These are phyloP conservation scores for Aspergillus baeticus DNA, from an alignment of 495 filamentous ascomycete species.

Conservation along the genomic window DNA sequence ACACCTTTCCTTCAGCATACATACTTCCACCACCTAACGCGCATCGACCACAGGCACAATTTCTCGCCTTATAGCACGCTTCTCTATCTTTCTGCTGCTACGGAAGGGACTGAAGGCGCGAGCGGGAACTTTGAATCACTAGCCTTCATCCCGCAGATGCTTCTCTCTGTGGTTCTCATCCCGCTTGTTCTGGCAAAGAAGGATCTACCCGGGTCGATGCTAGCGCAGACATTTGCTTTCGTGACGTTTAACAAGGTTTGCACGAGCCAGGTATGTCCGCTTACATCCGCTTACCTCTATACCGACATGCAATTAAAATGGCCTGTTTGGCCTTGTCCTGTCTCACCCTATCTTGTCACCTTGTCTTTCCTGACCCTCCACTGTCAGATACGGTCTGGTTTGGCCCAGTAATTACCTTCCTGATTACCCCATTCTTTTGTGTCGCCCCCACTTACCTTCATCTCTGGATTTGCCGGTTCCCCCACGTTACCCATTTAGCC, in stretches of 20 bases:
- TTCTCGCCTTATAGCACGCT: constrained; percentile 95
- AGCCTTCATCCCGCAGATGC: constrained; percentile 84
- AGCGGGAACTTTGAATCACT: constrained; percentile 64
- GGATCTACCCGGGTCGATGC: constrained; percentile 79
- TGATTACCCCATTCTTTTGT: no score
- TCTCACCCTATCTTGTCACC: no score
- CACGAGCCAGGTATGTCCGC: constrained; percentile 80
- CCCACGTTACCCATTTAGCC: no score
- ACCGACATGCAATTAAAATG: no score
- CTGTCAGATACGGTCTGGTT: neutral
- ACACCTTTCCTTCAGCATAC: constrained; percentile 80
- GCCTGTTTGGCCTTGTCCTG: neutral
- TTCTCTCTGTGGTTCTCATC: constrained; percentile 72
- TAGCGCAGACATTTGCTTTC: constrained; percentile 98
- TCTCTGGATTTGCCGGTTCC: no score
- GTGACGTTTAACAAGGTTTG: constrained; percentile 98
- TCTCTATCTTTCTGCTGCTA: constrained; percentile 77
- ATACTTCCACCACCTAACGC: constrained; percentile 86
- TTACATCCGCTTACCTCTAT: neutral
- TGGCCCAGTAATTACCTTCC: neutral
- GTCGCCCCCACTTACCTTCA: no score
- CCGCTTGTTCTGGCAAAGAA: constrained; percentile 80
- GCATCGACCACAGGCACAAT: constrained; percentile 96
- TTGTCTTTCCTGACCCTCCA: neutral
- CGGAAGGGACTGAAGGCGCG: constrained; percentile 12